A percentile compares a stretch with the other conserved stretches of the same genome.
Evolutionary conservation across 192 early-diverging fungal genomes (phyloP).

Genomic region (Podila minutissima): DNA sequence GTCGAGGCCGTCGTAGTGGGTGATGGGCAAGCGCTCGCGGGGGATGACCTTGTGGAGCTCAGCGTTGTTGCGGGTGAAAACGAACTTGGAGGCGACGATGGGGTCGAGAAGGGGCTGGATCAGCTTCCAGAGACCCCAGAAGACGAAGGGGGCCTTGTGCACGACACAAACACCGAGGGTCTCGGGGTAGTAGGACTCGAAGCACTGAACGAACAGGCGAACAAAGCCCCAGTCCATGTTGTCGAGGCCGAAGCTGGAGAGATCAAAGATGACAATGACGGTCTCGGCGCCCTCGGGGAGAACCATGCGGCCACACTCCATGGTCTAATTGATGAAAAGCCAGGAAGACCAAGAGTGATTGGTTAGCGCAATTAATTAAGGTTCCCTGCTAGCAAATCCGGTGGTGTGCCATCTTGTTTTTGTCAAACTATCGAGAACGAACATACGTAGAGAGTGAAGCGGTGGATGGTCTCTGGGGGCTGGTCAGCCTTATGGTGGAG

Average conservation of each 20-base stretch:
- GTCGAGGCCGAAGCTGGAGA: constrained; percentile 77
- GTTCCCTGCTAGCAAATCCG: neutral
- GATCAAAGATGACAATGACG: constrained; percentile 80
- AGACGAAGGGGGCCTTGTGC: constrained; percentile 92
- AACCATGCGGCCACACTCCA: constrained; percentile 73
- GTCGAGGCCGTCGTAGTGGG: constrained; percentile 68
- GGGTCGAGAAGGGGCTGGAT: constrained; percentile 89
- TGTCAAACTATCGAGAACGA: neutral
- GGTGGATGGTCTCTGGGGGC: constrained; percentile 71
- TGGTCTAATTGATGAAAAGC: constrained; percentile 47
- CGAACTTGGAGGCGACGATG: constrained; percentile 88
- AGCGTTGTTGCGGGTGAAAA: constrained; percentile 72
- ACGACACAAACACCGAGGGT: constrained; percentile 83
- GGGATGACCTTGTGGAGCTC: constrained; percentile 75
- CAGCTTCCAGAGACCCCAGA: constrained; percentile 85
- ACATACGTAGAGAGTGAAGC: constrained; percentile 72
- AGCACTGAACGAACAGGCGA: constrained; percentile 79
- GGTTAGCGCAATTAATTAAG: neutral
- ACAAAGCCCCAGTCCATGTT: constrained; percentile 74
- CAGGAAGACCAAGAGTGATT: neutral
- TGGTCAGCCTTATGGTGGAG: constrained; percentile 67
- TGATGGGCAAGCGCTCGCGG: constrained; percentile 67
- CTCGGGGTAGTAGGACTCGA: constrained; percentile 95
- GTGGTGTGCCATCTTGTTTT: neutral
- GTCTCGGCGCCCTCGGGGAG: constrained; percentile 69